Evolutionary conservation across 805 yeast genomes (phyloP), one percentile per base, ranked within the genome.

Genomic region (Ogataea ramenticola): DNA sequence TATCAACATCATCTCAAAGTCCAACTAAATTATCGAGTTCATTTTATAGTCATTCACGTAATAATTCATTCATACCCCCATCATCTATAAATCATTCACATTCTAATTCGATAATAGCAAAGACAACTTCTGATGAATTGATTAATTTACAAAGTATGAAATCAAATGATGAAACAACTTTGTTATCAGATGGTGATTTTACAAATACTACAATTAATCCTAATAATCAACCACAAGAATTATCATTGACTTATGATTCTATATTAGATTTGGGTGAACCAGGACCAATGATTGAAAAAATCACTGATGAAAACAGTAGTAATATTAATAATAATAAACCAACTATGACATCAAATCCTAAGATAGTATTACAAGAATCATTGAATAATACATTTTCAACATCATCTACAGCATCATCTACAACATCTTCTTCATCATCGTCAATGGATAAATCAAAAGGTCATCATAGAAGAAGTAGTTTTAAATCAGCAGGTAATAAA

Each of bases 241-340:
- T n/a, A 34, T 11, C 40, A 30, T 17, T 32, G 35, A 39, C 20
- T 9, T 55, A 54, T 36, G 60, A 58, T 37, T 37, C 53, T 0
- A 47, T 53, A 7, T 50, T 45, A 33, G 61, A 59, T 42, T 59
- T 60, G 15, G 65, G 65, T 35, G 64, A 61, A 41, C 66, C 66
- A 4, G 66, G 66, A 14, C 66, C 66, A n/a, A 61, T 61, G 57
- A 44, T 61, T 39, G 54, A 54, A 27, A 15, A 4, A 7, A 24
- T 10, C 27, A 10, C 6, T 15, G 22, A 27, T 27, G n/a, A 22
- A 20, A 24, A 32, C n/a, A 14, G 15, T 30, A 30, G 15, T 30
- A 30, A 30, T 30, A 30, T 11, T 30, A 30, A 30, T 15, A n/a
- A 30, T 8, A 30, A 11, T 30, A 30, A 30, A 12, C n/a, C n/a